Evolutionary conservation across 495 filamentous ascomycete species (phyloP).

Genomic region (Glarea lozoyensis): DNA sequence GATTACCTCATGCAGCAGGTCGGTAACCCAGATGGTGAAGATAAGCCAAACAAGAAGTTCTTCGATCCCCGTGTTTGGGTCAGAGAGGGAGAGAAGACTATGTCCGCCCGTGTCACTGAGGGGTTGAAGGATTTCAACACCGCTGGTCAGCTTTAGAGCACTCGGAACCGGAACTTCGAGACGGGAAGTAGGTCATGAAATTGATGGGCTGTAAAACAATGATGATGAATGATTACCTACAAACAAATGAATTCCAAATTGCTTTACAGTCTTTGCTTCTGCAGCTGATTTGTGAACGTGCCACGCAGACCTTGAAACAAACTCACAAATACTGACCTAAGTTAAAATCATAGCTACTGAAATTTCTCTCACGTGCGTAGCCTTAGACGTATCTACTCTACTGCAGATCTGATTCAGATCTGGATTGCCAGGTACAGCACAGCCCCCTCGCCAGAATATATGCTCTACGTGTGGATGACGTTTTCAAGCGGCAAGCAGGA

Average conservation of each 20-base stretch:
- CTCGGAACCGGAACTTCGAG: neutral
- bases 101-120: conserved; percentile 70
- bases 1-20: conserved; percentile 80
- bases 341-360: no score
- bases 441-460: neutral
- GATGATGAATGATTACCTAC: no score
- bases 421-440: no score
- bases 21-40: conserved; percentile 88
- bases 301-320: neutral
- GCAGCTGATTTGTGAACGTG: neutral
- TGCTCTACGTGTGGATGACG: neutral
- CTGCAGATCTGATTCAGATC: no score
- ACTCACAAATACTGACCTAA: neutral
- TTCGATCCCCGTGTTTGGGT: conserved; percentile 84
- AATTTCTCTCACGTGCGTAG: no score
- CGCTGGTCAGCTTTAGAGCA: conserved; percentile 67
- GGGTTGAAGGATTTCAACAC: conserved; percentile 90
- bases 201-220: conserved; percentile 3
- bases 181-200: neutral
- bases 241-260: neutral
- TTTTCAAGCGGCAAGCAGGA: neutral
- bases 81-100: conserved; percentile 95
- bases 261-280: neutral
- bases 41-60: conserved; percentile 99
- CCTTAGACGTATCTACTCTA: no score